Evolutionary conservation across 1,284 basidiomycete genomes (phyloP), one percentile per base, ranked within the genome.

Genomic region (Sporisorium sorghi): DNA sequence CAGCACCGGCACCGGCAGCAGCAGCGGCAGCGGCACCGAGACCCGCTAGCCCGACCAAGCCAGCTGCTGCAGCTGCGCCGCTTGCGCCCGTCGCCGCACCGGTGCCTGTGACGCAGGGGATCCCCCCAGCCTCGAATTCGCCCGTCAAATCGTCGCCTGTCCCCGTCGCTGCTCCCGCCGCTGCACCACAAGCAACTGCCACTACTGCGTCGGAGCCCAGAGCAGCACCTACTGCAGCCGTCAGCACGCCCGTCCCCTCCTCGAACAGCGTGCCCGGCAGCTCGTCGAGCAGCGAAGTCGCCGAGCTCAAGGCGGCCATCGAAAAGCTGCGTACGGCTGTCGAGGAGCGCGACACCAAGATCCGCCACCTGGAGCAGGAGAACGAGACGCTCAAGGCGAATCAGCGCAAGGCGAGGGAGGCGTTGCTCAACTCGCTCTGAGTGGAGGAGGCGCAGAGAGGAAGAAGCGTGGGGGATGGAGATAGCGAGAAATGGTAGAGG

Each of bases 301-400:
- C 69, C 4, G 57, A 64, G 11, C 55, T 73, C n/a, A 32, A 46
- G 11, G 32, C 46, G 19, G 52, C 75, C 42, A 56, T 82, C 30
- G 70, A 64, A 9, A 65, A 61, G 44, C 55, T 83, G n/a, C 64
- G 68, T 17, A 63, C 66, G 1, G 64, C 74, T 24, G 52, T 82
- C 23, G 66, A 70, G 39, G 70, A 80, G 48, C 42, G 77, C 5
- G 79, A 83, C 56, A 65, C 72, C 8, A 52, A 66, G 44, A 82
- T 83, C 39, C 67, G 81, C 21, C 73, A 77, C 39, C 62, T 84
- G 24, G 81, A 84, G 54, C 40, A 74, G 42, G 80, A 82, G 47
- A 84, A 82, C 58, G 82, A 83, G 33, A 68, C 60, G 35, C 61
- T 76, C 35, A 67, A 65, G 53, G 54, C 67, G 0, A 76, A 79